Evolutionary conservation across 176 grass and related monocot genomes (phyloP).

Genomic region (Neostapfia colusana): DNA sequence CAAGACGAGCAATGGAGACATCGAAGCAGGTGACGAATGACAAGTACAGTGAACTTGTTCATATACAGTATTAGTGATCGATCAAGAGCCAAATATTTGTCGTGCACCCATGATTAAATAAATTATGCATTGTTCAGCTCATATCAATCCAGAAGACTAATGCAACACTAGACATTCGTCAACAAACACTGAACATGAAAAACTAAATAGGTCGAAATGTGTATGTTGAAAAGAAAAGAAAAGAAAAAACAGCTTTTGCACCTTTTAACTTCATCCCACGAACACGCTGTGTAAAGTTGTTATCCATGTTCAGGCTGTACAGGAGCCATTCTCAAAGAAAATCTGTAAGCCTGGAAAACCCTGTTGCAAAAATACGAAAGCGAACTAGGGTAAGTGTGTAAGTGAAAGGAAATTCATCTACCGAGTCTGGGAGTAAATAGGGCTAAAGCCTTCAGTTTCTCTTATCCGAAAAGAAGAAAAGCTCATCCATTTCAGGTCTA

Average conservation of each 20-base stretch:
- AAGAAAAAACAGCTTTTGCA: background rate
- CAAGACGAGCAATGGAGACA: background rate
- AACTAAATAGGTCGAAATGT: background rate
- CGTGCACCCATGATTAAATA: background rate
- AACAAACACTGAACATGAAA: background rate
- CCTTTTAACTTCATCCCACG: background rate
- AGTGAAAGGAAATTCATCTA: no score
- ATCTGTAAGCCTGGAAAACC: background rate
- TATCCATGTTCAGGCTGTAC: background rate
- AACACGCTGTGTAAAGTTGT: background rate
- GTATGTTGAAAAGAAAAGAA: no score
- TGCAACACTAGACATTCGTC: background rate
- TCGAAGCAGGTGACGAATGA: slow-evolving; percentile 1
- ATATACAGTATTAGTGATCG: background rate
- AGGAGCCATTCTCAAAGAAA: no score
- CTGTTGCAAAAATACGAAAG: background rate
- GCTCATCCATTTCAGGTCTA: no score
- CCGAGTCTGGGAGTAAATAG: no score
- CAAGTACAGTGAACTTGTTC: background rate
- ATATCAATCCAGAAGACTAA: background rate
- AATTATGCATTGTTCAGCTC: background rate
- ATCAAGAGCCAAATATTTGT: background rate
- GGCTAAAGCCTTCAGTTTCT: no score
- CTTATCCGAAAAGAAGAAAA: no score
- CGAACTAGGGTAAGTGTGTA: no score